Evolutionary conservation across 2,329 filamentous ascomycete genomes (phyloP).

Genomic region (Aspergillus caelatus): DNA sequence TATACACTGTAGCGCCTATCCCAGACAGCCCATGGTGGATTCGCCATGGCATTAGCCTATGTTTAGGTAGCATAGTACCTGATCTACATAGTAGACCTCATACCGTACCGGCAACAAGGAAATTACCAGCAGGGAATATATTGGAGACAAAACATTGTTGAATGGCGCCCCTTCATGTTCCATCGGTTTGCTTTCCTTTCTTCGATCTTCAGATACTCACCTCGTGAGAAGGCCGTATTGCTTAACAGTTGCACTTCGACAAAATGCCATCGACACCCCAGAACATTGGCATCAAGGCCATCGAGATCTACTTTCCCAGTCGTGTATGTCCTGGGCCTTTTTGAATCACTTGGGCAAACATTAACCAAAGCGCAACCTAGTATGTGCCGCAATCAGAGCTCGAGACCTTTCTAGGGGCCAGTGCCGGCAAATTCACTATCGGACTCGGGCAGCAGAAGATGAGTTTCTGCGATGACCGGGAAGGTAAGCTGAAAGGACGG

Average conservation of each 20-base stretch:
- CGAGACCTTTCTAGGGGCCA: constrained; percentile 83
- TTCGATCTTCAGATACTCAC: background rate
- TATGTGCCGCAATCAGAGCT: constrained; percentile 83
- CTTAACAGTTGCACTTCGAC: constrained; percentile 16
- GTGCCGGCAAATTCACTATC: constrained; percentile 84
- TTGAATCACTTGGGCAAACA: background rate
- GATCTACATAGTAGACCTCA: constrained; percentile 1
- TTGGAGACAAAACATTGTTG: background rate
- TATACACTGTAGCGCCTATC: constrained; percentile 3
- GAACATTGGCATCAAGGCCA: constrained; percentile 91
- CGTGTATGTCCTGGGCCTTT: constrained; percentile 62
- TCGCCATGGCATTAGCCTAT: background rate
- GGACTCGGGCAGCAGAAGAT: constrained; percentile 89
- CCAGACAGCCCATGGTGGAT: background rate
- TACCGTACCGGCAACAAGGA: background rate
- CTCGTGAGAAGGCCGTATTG: constrained; percentile 7
- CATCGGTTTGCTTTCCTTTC: constrained; percentile 13
- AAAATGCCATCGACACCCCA: constrained; percentile 75
- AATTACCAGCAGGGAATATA: background rate
- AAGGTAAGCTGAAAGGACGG: constrained; percentile 60
- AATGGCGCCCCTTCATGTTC: background rate
- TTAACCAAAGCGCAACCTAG: constrained; percentile 48
- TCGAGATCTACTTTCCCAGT: constrained; percentile 84
- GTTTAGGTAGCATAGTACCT: background rate
- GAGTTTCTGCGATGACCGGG: constrained; percentile 88